phyloP scores from a whole-genome alignment of 352 stramenopile species.

The Globisporangium recalcitrans region DNA sequence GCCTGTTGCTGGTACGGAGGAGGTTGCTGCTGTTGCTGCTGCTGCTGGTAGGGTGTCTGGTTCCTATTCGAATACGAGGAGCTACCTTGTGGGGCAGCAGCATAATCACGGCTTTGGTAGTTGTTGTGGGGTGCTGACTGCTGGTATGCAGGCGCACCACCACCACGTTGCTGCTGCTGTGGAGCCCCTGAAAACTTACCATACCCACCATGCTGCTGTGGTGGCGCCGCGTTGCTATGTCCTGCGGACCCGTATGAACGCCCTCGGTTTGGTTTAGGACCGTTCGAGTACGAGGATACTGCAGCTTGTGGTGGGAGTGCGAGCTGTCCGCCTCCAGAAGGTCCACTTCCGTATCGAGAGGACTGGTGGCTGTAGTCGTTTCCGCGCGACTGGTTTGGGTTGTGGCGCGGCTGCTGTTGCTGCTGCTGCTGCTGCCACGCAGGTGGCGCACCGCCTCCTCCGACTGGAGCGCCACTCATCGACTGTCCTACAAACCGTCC shows the following conservation, averaged over 20 bases:
- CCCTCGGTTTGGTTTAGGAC: conserved; percentile 10
- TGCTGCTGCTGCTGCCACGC: conserved; percentile 11
- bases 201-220: conserved; percentile 11
- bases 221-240: conserved; percentile 2
- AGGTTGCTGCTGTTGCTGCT: background rate
- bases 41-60: conserved; percentile 20
- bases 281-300: conserved; percentile 13
- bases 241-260: conserved; percentile 7
- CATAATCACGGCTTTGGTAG: conserved; percentile 14
- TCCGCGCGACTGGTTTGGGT: background rate
- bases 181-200: conserved; percentile 12
- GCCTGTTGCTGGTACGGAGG: conserved; percentile 10
- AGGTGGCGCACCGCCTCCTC: background rate
- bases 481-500: conserved; percentile 10
- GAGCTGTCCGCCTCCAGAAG: conserved; percentile 3
- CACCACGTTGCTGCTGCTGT: conserved; percentile 9
- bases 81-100: conserved; percentile 4
- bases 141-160: conserved; percentile 4
- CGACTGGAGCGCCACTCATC: conserved; percentile 1
- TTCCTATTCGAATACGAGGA: conserved; percentile 17
- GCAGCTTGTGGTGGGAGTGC: conserved; percentile 1
- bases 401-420: background rate
- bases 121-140: conserved; percentile 8
- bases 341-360: conserved; percentile 7
- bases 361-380: conserved; percentile 9